Evolutionary conservation across 495 filamentous ascomycete genomes (phyloP), one percentile per base, ranked within the genome.

Genomic region (Sordaria brevicollis): DNA sequence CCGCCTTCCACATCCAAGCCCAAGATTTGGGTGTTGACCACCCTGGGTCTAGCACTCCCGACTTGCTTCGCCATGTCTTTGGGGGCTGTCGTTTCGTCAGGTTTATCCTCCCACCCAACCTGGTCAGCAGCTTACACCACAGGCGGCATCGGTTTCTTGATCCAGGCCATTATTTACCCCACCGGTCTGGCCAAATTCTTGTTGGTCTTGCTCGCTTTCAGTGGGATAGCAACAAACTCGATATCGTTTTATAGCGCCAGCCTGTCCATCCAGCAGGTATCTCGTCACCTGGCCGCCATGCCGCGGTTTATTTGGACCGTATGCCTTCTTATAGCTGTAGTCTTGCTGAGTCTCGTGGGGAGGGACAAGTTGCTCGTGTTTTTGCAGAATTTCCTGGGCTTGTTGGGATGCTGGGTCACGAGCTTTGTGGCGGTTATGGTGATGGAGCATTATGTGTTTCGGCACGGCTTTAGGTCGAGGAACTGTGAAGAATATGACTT

Each of bases 331-430:
- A 68, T 79, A 31, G 80, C 80, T 25, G 75, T 84, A 62, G 73
- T 81, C 17, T 71, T 79, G 66, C 72, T 85, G 5, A 79, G 77
- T 7, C 71, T 85, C n/a, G 83, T 81, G n/a, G 84, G 83, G n/a
- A 76, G 81, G 25, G 76, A 85, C 41, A 74, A 79, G 39, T 78
- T 86, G 36, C 73, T 81, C 34, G 71, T 71, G 0, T 81, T 82
- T 25, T 73, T 86, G 35, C 78, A 85, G 73, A 82, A 88, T 69
- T 88, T 89, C 76, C 81, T 90, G 29, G 82, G 83, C 10, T 74
- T 89, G 37, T 78, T 90, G 21, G 86, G 87, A 6, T 90, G 89
- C 76, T 88, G 86, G 84, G 83, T 82, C 67, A 86, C 86, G 13
- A 81, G 81, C 2, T 88, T 86, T 75, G 84, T 86, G 37, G 79